phyloP scores from a whole-genome alignment of 179 eudicot species.

The Carnegiea gigantea region DNA sequence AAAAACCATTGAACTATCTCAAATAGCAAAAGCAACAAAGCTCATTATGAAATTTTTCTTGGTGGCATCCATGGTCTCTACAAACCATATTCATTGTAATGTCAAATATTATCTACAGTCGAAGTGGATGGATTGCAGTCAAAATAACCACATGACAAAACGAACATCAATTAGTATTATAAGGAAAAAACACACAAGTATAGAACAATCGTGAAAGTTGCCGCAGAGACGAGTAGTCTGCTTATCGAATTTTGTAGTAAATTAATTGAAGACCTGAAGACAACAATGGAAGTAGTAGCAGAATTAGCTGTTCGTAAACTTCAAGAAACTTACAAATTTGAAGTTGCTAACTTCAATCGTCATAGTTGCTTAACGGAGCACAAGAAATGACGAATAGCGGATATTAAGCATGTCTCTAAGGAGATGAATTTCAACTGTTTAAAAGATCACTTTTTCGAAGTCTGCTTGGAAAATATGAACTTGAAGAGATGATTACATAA shows the following conservation, averaged over 20 bases:
- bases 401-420: not conserved
- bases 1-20: too few species aligned
- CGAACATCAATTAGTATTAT: not conserved
- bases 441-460: not conserved
- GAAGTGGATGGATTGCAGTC: not conserved
- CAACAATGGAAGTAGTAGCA: not conserved
- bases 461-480: not conserved
- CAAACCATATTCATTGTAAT: too few species aligned
- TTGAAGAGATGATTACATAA: too few species aligned
- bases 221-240: not conserved
- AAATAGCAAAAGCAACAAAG: not conserved
- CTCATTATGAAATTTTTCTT: not conserved
- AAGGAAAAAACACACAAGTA: not conserved
- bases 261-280: not conserved
- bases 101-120: too few species aligned
- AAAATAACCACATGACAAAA: slow-evolving; percentile 40
- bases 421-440: not conserved
- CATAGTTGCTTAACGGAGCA: not conserved
- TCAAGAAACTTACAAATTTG: not conserved
- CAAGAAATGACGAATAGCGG: not conserved
- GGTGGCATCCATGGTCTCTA: not conserved
- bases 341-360: not conserved
- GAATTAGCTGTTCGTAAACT: not conserved
- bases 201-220: not conserved
- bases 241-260: not conserved